Conservation (phyloP, 139 green algal species). For the Chlorella sp. region DNA sequence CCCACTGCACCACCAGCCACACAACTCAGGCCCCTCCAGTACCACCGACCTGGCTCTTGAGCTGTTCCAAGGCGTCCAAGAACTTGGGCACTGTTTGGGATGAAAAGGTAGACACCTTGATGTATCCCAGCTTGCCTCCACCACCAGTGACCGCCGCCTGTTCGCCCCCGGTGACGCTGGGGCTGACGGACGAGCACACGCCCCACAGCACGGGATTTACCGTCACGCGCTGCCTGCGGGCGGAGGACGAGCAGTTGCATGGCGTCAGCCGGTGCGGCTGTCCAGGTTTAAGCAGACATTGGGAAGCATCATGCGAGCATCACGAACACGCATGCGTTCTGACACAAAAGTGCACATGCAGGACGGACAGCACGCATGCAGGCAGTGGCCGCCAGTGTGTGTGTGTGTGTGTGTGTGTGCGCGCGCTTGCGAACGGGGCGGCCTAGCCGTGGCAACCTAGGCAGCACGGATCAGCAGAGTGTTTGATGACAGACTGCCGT, state of each 20-base stretch:
- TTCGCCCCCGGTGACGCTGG: too few species aligned
- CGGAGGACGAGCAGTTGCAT: too few species aligned
- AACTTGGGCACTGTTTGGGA: constrained; percentile 60
- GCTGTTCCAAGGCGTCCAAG: constrained; percentile 42
- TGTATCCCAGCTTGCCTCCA: constrained; percentile 65
- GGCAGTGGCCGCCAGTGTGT: not conserved
- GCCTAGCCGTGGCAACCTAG: too few species aligned
- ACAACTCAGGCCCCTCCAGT: not conserved
- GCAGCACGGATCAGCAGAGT: too few species aligned
- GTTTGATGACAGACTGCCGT: too few species aligned
- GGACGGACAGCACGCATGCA: too few species aligned
- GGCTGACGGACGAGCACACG: constrained; percentile 39
- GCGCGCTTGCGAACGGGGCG: too few species aligned
- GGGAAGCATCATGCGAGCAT: too few species aligned
- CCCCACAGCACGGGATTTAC: constrained; percentile 70
- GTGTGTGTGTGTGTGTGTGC: not conserved
- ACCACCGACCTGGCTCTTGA: constrained; percentile 22
- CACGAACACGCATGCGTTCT: too few species aligned
- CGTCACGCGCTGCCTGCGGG: constrained; percentile 39
- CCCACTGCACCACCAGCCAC: not conserved
- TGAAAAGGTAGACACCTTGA: constrained; percentile 86
- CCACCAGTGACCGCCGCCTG: not conserved
- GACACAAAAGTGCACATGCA: too few species aligned
- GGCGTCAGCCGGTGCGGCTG: too few species aligned
- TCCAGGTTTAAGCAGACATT: too few species aligned